phyloP scores from a whole-genome alignment of 78 protist species.

The Polysphondylium violaceum region DNA sequence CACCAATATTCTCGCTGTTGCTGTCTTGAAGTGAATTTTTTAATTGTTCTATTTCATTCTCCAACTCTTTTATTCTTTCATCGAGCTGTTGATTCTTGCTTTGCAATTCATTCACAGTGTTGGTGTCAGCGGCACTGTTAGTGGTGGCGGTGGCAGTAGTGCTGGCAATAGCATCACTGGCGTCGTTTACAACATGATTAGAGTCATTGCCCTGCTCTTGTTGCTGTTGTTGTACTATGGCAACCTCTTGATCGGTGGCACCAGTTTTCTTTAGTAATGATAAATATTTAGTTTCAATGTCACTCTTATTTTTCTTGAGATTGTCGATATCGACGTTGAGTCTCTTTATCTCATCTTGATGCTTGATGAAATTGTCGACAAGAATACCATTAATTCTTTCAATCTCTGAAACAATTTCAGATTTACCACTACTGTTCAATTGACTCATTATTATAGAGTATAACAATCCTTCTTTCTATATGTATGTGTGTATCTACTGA shows the following conservation, averaged over 20 bases:
- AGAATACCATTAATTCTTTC: conserved; percentile 62
- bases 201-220: no score
- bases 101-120: conserved; percentile 4
- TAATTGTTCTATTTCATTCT: conserved; percentile 6
- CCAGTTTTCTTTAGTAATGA: not conserved
- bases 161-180: conserved; percentile 2
- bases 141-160: no score
- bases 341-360: conserved; percentile 61
- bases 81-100: conserved; percentile 16
- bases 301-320: conserved; percentile 20
- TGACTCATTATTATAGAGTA: not conserved
- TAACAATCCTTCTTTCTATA: no score
- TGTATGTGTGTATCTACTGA: no score
- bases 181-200: conserved; percentile 1
- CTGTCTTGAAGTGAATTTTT: not conserved
- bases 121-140: not conserved
- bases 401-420: conserved; percentile 18
- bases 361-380: conserved; percentile 17
- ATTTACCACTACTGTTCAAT: not conserved
- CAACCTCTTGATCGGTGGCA: not conserved
- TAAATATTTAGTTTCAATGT: conserved; percentile 21
- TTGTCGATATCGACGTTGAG: conserved; percentile 18
- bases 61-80: not conserved
- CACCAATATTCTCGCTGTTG: not conserved
- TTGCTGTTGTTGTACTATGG: no score